Percentiles rank a stretch among this genome's conserved stretches.
Conservation (phyloP, 2,329 filamentous ascomycete genomes). For the Diaporthe humulicola region DNA sequence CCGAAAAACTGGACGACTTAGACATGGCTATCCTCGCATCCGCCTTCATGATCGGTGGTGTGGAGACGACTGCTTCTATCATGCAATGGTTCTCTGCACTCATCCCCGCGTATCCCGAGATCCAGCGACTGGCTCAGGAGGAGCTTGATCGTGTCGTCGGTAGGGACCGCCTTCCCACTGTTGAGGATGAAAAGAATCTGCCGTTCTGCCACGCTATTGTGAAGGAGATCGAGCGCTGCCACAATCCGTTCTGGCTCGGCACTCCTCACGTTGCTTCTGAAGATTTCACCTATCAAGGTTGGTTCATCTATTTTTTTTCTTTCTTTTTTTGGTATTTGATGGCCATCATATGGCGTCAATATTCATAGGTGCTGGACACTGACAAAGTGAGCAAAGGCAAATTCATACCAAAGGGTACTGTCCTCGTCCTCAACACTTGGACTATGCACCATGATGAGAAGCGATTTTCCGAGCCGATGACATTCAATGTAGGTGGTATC, state of each 20-base stretch:
- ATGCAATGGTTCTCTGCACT: not conserved
- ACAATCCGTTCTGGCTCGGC: not conserved
- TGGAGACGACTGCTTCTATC: not conserved
- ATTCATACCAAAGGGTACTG: not conserved
- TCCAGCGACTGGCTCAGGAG: not conserved
- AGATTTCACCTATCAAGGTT: not conserved
- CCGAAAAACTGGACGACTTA: not conserved
- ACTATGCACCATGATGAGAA: not conserved
- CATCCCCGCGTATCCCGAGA: not conserved
- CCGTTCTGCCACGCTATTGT: not conserved
- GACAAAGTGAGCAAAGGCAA: not conserved
- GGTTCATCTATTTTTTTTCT: not conserved
- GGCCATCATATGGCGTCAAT: too few relatives aligned
- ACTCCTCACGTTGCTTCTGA: not conserved
- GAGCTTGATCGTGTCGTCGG: not conserved
- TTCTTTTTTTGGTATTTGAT: not conserved
- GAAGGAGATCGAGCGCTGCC: not conserved
- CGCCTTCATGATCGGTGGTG: not conserved
- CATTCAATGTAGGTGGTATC: too few relatives aligned
- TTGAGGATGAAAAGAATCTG: not conserved
- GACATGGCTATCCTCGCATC: not conserved
- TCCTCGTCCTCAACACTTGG: not conserved
- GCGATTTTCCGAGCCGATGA: not conserved
- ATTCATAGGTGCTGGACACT: not conserved
- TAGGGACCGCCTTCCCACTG: not conserved